A percentile compares a stretch with the other conserved stretches of the same genome.
These are phyloP conservation scores for Xylaria sp. DNA, from an alignment of 2,329 filamentous ascomycete genomes.

Conservation along the genomic window DNA sequence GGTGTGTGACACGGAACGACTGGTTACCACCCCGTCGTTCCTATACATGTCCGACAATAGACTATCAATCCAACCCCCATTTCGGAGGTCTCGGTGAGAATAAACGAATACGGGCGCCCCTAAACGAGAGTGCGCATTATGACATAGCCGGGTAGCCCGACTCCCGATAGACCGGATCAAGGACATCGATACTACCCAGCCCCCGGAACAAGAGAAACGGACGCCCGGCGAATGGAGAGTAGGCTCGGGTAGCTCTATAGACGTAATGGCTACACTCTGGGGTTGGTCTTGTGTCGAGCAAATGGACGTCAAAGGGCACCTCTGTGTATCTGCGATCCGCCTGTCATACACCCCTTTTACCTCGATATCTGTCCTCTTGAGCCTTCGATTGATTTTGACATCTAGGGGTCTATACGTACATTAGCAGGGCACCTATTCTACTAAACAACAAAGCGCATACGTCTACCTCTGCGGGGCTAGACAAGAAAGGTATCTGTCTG, in stretches of 20 bases:
- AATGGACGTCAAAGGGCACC: neutral
- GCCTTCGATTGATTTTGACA: neutral
- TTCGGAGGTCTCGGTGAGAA: too few relatives aligned
- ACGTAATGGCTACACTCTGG: too few relatives aligned
- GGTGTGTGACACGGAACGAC: neutral
- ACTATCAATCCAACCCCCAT: neutral
- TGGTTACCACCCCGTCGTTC: neutral
- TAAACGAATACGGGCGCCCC: constrained; percentile 1
- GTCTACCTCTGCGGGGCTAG: neutral
- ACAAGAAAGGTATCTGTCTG: constrained; percentile 8
- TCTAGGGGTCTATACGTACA: neutral
- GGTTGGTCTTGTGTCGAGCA: neutral
- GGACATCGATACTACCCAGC: neutral
- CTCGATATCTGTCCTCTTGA: neutral
- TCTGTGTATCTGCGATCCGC: neutral
- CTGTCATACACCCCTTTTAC: neutral
- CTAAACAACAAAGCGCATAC: neutral
- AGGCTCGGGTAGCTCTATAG: neutral
- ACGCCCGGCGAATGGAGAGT: neutral
- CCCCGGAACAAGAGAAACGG: neutral
- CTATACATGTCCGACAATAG: neutral
- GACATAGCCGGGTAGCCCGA: neutral
- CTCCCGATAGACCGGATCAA: neutral
- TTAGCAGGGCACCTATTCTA: neutral
- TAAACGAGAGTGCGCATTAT: neutral